These are phyloP conservation scores for Aureobasidium sp. DNA, from an alignment of 2,329 filamentous ascomycete species.

Conservation along the genomic window DNA sequence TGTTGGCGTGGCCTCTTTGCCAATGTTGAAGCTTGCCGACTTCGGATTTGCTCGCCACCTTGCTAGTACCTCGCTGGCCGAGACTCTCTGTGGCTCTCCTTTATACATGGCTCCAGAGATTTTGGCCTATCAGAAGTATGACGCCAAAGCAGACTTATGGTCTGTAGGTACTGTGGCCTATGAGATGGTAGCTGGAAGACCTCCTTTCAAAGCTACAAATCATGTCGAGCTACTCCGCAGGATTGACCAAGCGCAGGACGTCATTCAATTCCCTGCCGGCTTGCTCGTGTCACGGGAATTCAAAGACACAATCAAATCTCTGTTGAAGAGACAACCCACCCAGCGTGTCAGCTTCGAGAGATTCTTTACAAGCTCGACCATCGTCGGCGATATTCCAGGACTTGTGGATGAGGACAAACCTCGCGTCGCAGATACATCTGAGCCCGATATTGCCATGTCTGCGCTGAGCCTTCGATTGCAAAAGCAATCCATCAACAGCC, in stretches of 20 bases:
- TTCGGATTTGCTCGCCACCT: slow-evolving; percentile 96
- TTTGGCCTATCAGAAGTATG: slow-evolving; percentile 91
- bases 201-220: slow-evolving; percentile 86
- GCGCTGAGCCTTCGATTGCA: slow-evolving; percentile 29
- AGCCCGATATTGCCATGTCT: slow-evolving; percentile 23
- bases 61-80: slow-evolving; percentile 82
- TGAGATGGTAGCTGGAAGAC: slow-evolving; percentile 87
- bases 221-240: slow-evolving; percentile 89
- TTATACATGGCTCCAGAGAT: slow-evolving; percentile 99
- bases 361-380: slow-evolving; percentile 71
- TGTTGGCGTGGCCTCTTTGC: slow-evolving; percentile 73
- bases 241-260: slow-evolving; percentile 83
- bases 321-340: slow-evolving; percentile 79
- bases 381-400: slow-evolving; percentile 70
- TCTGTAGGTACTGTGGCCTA: slow-evolving; percentile 92
- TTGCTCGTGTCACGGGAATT: slow-evolving; percentile 63
- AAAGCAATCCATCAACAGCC: slow-evolving; percentile 25
- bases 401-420: slow-evolving; percentile 58
- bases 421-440: slow-evolving; percentile 21
- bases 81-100: slow-evolving; percentile 92
- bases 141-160: slow-evolving; percentile 95
- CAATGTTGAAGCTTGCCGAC: slow-evolving; percentile 95
- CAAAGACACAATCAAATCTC: slow-evolving; percentile 69
- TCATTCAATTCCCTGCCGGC: slow-evolving; percentile 74
- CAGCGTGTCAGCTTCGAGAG: slow-evolving; percentile 80